Conservation (phyloP, 2,329 filamentous ascomycete species). For the Paecilomyces variotii region DNA sequence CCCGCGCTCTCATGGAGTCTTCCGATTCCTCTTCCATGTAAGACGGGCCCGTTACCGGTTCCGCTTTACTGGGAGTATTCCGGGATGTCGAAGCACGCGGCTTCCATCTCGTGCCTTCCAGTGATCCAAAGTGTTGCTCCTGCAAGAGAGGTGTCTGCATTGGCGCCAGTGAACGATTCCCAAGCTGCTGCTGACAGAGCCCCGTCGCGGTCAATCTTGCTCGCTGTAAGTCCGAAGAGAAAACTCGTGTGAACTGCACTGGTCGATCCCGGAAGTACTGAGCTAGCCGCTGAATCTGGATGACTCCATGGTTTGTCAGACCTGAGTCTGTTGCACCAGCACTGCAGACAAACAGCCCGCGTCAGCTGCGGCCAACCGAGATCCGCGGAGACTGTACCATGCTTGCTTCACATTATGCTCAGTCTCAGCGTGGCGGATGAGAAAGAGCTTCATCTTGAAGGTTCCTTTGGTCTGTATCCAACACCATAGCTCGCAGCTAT, state of each 20-base stretch:
- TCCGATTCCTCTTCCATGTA: conserved; percentile 58
- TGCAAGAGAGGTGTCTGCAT: conserved; percentile 18
- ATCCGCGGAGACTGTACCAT: conserved; percentile 47
- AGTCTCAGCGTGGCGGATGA: conserved; percentile 83
- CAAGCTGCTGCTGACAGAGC: conserved; percentile 12
- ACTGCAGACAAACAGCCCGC: conserved; percentile 33
- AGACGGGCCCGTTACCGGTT: conserved; percentile 24
- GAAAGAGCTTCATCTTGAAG: conserved; percentile 54
- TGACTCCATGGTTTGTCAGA: conserved; percentile 71
- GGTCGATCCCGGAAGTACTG: conserved; percentile 56
- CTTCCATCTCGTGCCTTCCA: conserved; percentile 26
- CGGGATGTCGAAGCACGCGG: conserved; percentile 9
- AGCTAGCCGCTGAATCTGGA: conserved; percentile 68
- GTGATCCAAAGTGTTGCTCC: conserved; percentile 35
- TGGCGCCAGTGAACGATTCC: conserved; percentile 3
- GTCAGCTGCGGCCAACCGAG: background rate
- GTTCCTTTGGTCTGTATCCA: background rate
- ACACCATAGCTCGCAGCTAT: background rate
- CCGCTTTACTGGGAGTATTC: conserved; percentile 11
- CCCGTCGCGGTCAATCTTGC: conserved; percentile 47
- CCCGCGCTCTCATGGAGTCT: conserved; percentile 57
- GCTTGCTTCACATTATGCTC: conserved; percentile 77
- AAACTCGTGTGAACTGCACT: conserved; percentile 61
- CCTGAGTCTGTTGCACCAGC: conserved; percentile 74
- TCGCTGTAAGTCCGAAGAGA: conserved; percentile 69